Conservation (phyloP, 2,329 filamentous ascomycete genomes). For the Clonostachys rhizophaga region DNA sequence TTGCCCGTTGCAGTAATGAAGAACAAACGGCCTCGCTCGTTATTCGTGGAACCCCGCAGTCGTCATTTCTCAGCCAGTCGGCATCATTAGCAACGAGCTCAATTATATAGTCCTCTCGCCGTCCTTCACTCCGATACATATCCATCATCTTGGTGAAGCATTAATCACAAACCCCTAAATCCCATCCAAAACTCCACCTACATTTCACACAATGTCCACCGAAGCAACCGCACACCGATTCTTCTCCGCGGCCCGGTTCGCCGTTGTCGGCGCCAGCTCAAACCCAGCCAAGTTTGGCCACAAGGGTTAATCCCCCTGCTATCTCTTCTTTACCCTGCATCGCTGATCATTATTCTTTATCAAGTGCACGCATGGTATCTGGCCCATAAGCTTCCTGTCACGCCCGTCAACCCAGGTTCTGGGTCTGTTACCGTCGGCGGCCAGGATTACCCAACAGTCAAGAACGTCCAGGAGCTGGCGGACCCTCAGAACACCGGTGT, state of each 20-base stretch:
- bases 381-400: constrained; percentile 67
- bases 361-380: constrained; percentile 90
- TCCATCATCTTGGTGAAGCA: constrained; percentile 49
- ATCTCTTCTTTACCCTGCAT: no score
- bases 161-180: constrained; percentile 64
- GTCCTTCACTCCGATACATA: constrained; percentile 1
- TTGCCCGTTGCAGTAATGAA: no score
- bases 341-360: neutral
- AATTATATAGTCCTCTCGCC: no score
- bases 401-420: constrained; percentile 75
- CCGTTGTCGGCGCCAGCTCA: constrained; percentile 85
- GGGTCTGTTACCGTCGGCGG: constrained; percentile 57
- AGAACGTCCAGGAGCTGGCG: constrained; percentile 61
- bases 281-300: constrained; percentile 85
- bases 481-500: constrained; percentile 68
- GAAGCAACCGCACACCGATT: constrained; percentile 71
- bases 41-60: no score
- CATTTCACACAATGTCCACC: constrained; percentile 47
- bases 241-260: constrained; percentile 75
- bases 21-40: no score
- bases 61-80: no score
- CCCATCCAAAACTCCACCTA: constrained; percentile 29
- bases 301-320: constrained; percentile 46
- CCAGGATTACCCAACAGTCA: constrained; percentile 56
- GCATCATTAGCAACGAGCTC: no score